Evolutionary conservation across 106 monocot species (phyloP).

Genomic region (Allium sativum): DNA sequence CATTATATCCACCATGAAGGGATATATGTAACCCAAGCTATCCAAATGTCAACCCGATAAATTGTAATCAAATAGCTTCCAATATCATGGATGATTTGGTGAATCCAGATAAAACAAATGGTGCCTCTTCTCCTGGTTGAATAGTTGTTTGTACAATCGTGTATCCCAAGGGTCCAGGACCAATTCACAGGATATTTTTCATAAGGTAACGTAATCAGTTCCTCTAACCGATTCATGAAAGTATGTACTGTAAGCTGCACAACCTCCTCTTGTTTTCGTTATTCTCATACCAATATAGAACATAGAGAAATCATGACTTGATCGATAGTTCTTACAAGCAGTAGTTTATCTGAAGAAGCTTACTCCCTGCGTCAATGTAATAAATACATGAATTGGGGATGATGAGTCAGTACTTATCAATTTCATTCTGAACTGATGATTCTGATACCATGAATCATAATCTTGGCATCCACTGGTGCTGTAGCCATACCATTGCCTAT

Average conservation of each 20-base stretch:
- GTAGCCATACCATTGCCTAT: constrained; percentile 94
- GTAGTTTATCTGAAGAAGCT: constrained; percentile 68
- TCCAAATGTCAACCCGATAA: constrained; percentile 4
- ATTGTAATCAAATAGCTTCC: constrained; percentile 45
- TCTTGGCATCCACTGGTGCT: constrained; percentile 99
- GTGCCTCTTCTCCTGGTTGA: constrained; percentile 98
- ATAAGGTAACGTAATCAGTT: constrained; percentile 94
- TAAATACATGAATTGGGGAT: constrained; percentile 83
- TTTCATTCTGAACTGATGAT: constrained; percentile 77
- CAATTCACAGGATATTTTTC: constrained; percentile 91
- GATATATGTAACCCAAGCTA: too few relatives aligned
- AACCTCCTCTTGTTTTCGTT: constrained; percentile 77
- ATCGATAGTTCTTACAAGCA: constrained; percentile 83
- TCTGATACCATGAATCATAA: constrained; percentile 96
- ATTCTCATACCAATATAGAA: constrained; percentile 98
- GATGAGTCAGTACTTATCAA: constrained; percentile 63
- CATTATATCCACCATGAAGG: constrained; percentile 1
- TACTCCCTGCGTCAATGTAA: constrained; percentile 97
- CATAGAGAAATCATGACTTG: constrained; percentile 86
- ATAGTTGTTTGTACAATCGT: constrained; percentile 94
- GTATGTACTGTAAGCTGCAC: constrained; percentile 95
- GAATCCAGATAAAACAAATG: constrained; percentile 94
- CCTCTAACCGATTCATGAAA: constrained; percentile 96
- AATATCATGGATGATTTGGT: constrained; percentile 76
- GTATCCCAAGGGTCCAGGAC: constrained; percentile 85